phyloP scores from a whole-genome alignment of 23 red algal species.

The Gracilaria gracilis region DNA sequence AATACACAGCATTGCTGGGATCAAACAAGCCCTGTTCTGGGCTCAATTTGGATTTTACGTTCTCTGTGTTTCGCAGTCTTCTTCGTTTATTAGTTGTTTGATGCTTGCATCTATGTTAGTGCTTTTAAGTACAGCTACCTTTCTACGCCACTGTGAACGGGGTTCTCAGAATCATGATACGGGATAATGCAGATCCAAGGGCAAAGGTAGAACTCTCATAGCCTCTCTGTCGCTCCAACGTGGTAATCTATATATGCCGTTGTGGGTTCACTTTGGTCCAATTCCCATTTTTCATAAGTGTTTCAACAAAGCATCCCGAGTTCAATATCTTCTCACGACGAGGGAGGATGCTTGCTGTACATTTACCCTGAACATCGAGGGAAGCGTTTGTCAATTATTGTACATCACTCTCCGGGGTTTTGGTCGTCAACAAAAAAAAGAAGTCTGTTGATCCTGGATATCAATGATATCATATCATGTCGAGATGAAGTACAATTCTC shows the following conservation, averaged over 20 bases:
- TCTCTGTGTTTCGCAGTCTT: not conserved
- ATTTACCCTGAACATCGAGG: too few species aligned
- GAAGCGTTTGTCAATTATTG: not conserved
- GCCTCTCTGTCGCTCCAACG: not conserved
- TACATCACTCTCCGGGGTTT: not conserved
- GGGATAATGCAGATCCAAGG: not conserved
- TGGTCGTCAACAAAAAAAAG: not conserved
- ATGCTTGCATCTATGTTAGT: slow-evolving; percentile 6
- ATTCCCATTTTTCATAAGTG: not conserved
- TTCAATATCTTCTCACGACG: not conserved
- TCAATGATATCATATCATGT: too few species aligned
- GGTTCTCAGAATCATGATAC: not conserved
- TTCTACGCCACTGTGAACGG: not conserved
- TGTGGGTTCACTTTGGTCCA: not conserved
- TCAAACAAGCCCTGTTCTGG: too few species aligned
- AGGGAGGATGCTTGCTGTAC: not conserved
- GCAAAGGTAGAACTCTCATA: not conserved
- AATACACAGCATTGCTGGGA: too few species aligned
- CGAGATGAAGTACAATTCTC: too few species aligned
- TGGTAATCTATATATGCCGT: not conserved
- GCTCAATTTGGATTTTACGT: not conserved
- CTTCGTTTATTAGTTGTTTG: slow-evolving; percentile 4
- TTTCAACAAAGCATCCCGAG: not conserved
- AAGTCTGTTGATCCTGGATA: too few species aligned
- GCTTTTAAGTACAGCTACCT: not conserved